A percentile compares a stretch with the other conserved stretches of the same genome.
phyloP scores from a whole-genome alignment of 108 stramenopile genomes.

The Pseudonitzschia pungens region DNA sequence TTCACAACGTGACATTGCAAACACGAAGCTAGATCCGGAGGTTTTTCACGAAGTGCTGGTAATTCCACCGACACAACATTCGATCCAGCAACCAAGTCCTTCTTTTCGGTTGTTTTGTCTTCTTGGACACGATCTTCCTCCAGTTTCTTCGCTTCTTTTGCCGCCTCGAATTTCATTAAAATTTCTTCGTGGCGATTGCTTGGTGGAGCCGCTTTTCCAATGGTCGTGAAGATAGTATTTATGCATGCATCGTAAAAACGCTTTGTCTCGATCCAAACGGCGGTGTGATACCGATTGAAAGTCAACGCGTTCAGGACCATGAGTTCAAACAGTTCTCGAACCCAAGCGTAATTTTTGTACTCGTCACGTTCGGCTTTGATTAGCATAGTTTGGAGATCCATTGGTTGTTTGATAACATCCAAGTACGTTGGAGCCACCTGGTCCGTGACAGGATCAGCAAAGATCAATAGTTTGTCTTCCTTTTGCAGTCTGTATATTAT shows the following conservation, averaged over 20 bases:
- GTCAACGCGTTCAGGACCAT: slow-evolving; percentile 85
- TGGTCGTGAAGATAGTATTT: slow-evolving; percentile 39
- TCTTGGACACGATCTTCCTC: slow-evolving; percentile 60
- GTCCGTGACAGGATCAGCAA: slow-evolving; percentile 84
- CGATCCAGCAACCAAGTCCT: slow-evolving; percentile 63
- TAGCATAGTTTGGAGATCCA: slow-evolving; percentile 94
- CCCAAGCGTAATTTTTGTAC: slow-evolving; percentile 72
- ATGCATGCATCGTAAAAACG: slow-evolving; percentile 50
- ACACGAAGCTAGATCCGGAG: slow-evolving; percentile 57
- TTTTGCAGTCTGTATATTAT: slow-evolving; percentile 46
- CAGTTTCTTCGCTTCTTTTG: slow-evolving; percentile 39
- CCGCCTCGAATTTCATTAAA: slow-evolving; percentile 39
- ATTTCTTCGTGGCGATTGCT: slow-evolving; percentile 46
- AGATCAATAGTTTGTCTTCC: slow-evolving; percentile 63
- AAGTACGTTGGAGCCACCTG: slow-evolving; percentile 88
- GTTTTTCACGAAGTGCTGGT: slow-evolving; percentile 37
- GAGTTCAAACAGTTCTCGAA: slow-evolving; percentile 77
- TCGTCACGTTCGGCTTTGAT: slow-evolving; percentile 51
- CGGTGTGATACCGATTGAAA: slow-evolving; percentile 67
- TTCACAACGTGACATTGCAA: slow-evolving; percentile 47
- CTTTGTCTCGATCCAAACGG: slow-evolving; percentile 68
- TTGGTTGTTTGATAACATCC: slow-evolving; percentile 89
- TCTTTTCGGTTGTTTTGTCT: slow-evolving; percentile 60
- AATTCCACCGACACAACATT: slow-evolving; percentile 42
- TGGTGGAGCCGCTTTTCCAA: slow-evolving; percentile 54